Conservation (phyloP, 2,329 filamentous ascomycete species). For the Pleomassaria siparia region DNA sequence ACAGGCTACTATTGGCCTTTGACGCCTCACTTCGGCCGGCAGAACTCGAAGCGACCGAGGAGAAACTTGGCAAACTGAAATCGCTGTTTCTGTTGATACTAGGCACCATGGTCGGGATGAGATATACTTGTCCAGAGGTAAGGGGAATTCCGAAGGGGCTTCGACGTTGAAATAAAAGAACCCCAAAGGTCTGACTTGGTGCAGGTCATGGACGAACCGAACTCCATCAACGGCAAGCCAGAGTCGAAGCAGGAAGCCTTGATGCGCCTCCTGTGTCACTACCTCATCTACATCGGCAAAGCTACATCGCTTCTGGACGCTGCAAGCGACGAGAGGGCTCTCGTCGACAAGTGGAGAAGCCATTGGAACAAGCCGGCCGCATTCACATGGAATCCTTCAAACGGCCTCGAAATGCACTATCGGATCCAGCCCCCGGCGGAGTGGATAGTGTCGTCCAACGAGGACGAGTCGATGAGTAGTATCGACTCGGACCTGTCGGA, state of each 20-base stretch:
- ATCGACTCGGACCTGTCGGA: slow-evolving; percentile 19
- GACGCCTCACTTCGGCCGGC: slow-evolving; percentile 14
- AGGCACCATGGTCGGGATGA: slow-evolving; percentile 19
- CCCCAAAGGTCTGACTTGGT: not conserved
- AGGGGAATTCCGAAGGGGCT: too few species aligned
- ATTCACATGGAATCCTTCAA: slow-evolving; percentile 17
- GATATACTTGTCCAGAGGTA: slow-evolving; percentile 17
- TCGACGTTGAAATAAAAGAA: too few species aligned
- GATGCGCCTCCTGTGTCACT: slow-evolving; percentile 18
- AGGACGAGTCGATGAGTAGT: slow-evolving; percentile 18
- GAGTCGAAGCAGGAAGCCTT: slow-evolving; percentile 17
- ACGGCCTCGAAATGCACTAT: slow-evolving; percentile 20
- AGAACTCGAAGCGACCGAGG: slow-evolving; percentile 16
- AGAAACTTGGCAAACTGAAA: slow-evolving; percentile 16
- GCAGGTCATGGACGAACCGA: slow-evolving; percentile 11
- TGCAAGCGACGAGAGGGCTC: slow-evolving; percentile 11
- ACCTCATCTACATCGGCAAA: slow-evolving; percentile 23
- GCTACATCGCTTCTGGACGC: slow-evolving; percentile 15
- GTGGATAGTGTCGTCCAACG: slow-evolving; percentile 17
- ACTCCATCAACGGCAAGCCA: not conserved
- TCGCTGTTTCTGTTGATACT: slow-evolving; percentile 18
- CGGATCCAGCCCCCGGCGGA: slow-evolving; percentile 16
- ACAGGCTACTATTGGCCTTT: slow-evolving; percentile 11
- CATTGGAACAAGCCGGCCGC: slow-evolving; percentile 21
- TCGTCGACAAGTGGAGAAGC: slow-evolving; percentile 13